phyloP scores from a whole-genome alignment of 106 monocot species.

The Apostasia shenzhenica region DNA sequence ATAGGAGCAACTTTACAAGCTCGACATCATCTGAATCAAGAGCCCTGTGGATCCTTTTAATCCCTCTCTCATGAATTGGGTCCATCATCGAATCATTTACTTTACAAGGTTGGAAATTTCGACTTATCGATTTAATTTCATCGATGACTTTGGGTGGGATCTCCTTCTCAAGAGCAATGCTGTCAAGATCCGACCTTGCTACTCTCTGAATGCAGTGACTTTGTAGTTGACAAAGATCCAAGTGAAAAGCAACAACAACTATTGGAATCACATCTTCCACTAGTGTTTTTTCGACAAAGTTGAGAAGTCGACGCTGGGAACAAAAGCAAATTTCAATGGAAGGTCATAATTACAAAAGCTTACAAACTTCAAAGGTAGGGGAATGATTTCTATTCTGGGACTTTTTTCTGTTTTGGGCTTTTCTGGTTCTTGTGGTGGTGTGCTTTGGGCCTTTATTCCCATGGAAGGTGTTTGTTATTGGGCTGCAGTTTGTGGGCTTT shows the following conservation, averaged over 20 bases:
- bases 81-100: slow-evolving; percentile 7
- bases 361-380: too few relatives aligned
- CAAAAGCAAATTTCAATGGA: too few relatives aligned
- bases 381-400: too few relatives aligned
- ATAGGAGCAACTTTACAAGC: slow-evolving; percentile 82
- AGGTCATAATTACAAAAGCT: too few relatives aligned
- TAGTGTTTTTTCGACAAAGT: slow-evolving; percentile 70
- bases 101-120: slow-evolving; percentile 12
- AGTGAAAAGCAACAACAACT: slow-evolving; percentile 61
- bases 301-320: slow-evolving; percentile 65
- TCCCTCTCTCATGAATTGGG: slow-evolving; percentile 43
- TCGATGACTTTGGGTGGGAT: slow-evolving; percentile 43
- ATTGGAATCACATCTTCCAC: slow-evolving; percentile 93
- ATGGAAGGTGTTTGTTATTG: too few relatives aligned
- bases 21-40: slow-evolving; percentile 92
- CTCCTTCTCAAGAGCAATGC: slow-evolving; percentile 64
- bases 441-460: too few relatives aligned
- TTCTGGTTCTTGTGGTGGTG: too few relatives aligned
- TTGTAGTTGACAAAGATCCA: slow-evolving; percentile 40
- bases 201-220: slow-evolving; percentile 58
- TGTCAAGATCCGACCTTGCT: slow-evolving; percentile 65
- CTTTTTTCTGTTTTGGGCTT: too few relatives aligned
- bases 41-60: slow-evolving; percentile 69
- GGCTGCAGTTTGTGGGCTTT: too few relatives aligned
- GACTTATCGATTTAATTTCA: slow-evolving; percentile 46